Percentiles rank a stretch among this genome's conserved stretches.
phyloP scores from a whole-genome alignment of 345 rosid species.

The Eucalyptus pumila region DNA sequence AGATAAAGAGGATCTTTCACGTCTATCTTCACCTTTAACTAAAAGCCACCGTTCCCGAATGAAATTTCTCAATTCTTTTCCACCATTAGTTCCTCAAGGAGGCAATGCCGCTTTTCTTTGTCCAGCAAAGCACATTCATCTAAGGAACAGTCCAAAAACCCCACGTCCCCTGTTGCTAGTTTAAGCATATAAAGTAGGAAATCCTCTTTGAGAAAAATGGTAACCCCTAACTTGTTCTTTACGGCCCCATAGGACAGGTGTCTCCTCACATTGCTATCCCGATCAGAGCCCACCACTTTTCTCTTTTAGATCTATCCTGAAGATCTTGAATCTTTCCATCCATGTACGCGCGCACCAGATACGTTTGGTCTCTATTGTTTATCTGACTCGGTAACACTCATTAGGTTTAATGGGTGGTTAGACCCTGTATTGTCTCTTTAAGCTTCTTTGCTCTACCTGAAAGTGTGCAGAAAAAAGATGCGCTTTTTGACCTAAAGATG shows the following conservation, averaged over 20 bases:
- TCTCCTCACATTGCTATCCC: constrained; percentile 10
- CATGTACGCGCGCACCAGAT: neutral
- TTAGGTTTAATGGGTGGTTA: neutral
- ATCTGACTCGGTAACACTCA: neutral
- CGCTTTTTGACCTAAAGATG: neutral
- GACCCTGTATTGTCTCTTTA: neutral
- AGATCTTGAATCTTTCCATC: neutral
- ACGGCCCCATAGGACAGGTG: neutral
- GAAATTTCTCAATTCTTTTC: neutral
- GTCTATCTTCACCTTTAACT: neutral
- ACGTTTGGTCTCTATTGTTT: neutral
- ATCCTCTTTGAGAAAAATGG: neutral
- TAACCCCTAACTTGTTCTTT: neutral
- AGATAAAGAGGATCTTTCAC: neutral
- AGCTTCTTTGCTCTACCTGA: neutral
- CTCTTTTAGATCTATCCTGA: neutral
- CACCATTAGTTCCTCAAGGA: neutral
- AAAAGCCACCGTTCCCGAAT: neutral
- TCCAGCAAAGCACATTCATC: neutral
- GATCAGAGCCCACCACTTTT: constrained; percentile 9
- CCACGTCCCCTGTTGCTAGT: neutral
- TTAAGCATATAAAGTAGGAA: neutral
- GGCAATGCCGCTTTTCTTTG: neutral
- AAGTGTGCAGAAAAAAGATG: neutral
- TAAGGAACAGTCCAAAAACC: neutral